A percentile compares a stretch with the other conserved stretches of the same genome.
Evolutionary conservation across 2,329 filamentous ascomycete genomes (phyloP).

Genomic region (Grosmannia huntii): DNA sequence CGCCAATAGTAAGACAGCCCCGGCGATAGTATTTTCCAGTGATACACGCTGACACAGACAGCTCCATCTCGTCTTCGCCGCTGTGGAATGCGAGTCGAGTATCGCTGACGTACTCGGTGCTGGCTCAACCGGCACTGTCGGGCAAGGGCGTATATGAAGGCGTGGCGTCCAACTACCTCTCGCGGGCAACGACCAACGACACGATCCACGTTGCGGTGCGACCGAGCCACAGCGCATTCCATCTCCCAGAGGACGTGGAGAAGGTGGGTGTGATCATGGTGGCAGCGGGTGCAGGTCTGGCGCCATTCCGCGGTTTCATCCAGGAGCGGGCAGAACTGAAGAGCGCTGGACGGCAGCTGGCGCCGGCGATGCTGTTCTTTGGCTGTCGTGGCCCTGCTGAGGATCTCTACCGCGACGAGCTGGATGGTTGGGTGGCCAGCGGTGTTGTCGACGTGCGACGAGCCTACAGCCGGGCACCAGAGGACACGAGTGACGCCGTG

Average conservation of each 20-base stretch:
- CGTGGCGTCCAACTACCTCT: conserved; percentile 49
- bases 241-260: conserved; percentile 31
- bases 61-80: conserved; percentile 63
- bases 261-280: conserved; percentile 38
- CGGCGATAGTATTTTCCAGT: background rate
- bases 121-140: conserved; percentile 41
- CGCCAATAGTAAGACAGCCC: conserved; percentile 43
- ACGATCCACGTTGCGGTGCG: conserved; percentile 37
- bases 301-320: conserved; percentile 50
- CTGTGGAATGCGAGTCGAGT: conserved; percentile 41
- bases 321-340: conserved; percentile 45
- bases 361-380: conserved; percentile 51
- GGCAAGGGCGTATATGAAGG: conserved; percentile 39
- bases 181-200: conserved; percentile 30
- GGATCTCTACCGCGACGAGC: conserved; percentile 45
- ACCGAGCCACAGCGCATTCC: conserved; percentile 30
- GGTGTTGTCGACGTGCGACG: conserved; percentile 50
- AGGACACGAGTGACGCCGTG: conserved; percentile 26
- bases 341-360: conserved; percentile 37
- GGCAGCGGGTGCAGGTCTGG: conserved; percentile 41
- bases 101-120: conserved; percentile 56
- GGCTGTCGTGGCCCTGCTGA: conserved; percentile 48
- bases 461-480: conserved; percentile 38
- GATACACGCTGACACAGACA: conserved; percentile 14
- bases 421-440: conserved; percentile 43